These are phyloP conservation scores for Conticribra guillardii DNA, from an alignment of 108 stramenopile genomes.

Conservation along the genomic window DNA sequence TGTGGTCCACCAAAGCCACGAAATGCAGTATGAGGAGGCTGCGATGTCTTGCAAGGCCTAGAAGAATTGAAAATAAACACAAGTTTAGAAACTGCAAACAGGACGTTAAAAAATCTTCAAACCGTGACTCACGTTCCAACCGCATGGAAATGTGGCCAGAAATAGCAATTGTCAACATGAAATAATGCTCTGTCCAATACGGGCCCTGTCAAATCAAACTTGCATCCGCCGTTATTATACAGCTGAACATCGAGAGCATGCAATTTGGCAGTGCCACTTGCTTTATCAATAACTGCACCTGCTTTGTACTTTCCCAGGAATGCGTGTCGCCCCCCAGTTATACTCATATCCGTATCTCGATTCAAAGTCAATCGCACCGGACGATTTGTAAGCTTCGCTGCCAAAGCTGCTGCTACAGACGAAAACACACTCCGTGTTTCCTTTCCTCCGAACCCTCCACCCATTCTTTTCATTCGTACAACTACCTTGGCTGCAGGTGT, in stretches of 20 bases:
- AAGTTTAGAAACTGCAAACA: background rate
- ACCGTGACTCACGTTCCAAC: slow-evolving; percentile 52
- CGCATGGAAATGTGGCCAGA: slow-evolving; percentile 84
- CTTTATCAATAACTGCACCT: slow-evolving; percentile 73
- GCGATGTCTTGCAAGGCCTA: slow-evolving; percentile 86
- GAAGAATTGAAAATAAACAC: background rate
- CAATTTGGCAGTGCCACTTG: slow-evolving; percentile 70
- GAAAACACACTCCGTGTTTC: slow-evolving; percentile 90
- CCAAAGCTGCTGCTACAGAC: slow-evolving; percentile 87
- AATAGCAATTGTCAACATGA: slow-evolving; percentile 90
- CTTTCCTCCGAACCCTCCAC: slow-evolving; percentile 96
- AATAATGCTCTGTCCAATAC: slow-evolving; percentile 92
- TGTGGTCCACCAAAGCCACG: slow-evolving; percentile 95
- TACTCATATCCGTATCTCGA: slow-evolving; percentile 94
- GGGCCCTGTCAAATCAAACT: slow-evolving; percentile 88
- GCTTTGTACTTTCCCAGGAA: slow-evolving; percentile 88
- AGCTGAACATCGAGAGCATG: slow-evolving; percentile 79
- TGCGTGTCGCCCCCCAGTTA: slow-evolving; percentile 83
- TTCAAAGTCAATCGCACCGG: slow-evolving; percentile 91
- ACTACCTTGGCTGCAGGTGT: slow-evolving; percentile 87
- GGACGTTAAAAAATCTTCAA: background rate
- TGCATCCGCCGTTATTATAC: slow-evolving; percentile 87
- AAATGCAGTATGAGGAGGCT: slow-evolving; percentile 93
- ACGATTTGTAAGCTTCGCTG: slow-evolving; percentile 75
- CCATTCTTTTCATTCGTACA: slow-evolving; percentile 91